A percentile compares a stretch with the other conserved stretches of the same genome.
Evolutionary conservation across 495 filamentous ascomycete species (phyloP).

Genomic region (Penicillium chermesinum): DNA sequence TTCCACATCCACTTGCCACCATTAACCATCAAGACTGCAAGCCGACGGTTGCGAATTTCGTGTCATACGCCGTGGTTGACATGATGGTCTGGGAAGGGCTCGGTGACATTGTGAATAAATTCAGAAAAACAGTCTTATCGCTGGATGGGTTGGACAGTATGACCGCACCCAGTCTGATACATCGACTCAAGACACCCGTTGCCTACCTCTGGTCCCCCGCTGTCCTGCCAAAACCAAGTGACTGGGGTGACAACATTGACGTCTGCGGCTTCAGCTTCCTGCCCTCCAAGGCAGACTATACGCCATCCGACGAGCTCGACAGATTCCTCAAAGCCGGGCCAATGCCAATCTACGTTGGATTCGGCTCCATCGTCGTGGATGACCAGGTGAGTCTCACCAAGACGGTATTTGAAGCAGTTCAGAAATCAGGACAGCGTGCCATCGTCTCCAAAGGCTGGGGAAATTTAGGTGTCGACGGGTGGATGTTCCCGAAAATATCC

Average conservation of each 20-base stretch:
- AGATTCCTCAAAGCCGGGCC: constrained; percentile 62
- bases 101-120: constrained; percentile 71
- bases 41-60: constrained; percentile 59
- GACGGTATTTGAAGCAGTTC: constrained; percentile 64
- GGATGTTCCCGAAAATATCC: constrained; percentile 60
- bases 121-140: constrained; percentile 58
- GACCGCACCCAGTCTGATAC: constrained; percentile 62
- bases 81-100: constrained; percentile 82
- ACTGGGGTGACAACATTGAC: constrained; percentile 68
- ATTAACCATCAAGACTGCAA: constrained; percentile 48
- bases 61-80: constrained; percentile 71
- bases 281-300: constrained; percentile 57
- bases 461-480: constrained; percentile 59
- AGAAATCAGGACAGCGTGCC: constrained; percentile 60
- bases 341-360: constrained; percentile 74
- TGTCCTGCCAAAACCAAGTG: constrained; percentile 71
- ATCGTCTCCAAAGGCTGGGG: constrained; percentile 81
- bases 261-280: constrained; percentile 74
- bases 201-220: constrained; percentile 82
- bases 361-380: constrained; percentile 77
- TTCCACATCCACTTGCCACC: constrained; percentile 54
- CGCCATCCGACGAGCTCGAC: constrained; percentile 55
- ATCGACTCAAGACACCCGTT: constrained; percentile 63
- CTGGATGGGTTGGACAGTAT: constrained; percentile 62
- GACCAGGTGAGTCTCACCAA: constrained; percentile 63